Evolutionary conservation across 495 filamentous ascomycete genomes (phyloP), one percentile per base, ranked within the genome.

Genomic region (Paragyromitra xinjiangensis): DNA sequence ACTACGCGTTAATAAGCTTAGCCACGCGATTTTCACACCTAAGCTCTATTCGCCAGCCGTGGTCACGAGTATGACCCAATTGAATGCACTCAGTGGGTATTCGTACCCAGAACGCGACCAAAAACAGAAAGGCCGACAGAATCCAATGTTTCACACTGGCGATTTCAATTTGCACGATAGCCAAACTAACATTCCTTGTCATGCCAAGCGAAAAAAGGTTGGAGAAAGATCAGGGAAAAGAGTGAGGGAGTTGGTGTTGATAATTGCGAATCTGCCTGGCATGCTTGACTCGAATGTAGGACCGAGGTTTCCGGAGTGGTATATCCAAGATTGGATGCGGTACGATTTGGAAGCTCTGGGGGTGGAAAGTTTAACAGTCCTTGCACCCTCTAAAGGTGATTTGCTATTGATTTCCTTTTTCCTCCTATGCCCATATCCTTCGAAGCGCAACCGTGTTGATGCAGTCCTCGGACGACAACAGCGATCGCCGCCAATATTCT

Each of bases 291-390:
- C 67, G 40, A 80, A 81, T 69, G 53, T 69, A 70, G 73, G 72
- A 9, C 67, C 45, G 59, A 78, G 79, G 62, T 81, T 80, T 66
- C 79, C 79, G 8, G 67, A 71, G 26, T 81, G 79, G 79, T 81
- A 81, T 53, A 73, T 81, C 29, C 70, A 81, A 56, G 79, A 81
- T 65, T 81, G 73, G 61, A 81, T 81, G 79, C 67, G 79, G n/a
- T 81, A 81, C 29, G 79, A 81, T 56, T 71, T 81, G 53, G 79
- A 81, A 48, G 69, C 69, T 39, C 64, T 81, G 26, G 78, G 71
- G 45, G 78, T 77, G 45, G 73, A 81, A 71, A 80, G 29, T 24
- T 50, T 81, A 71, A 71, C 67, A n/a, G 24, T 81, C 56, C 66
- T 81, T 48, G 78, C 79, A 24, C 73, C 79, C 40, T 77, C 79